Evolutionary conservation across 495 filamentous ascomycete genomes (phyloP), one percentile per base, ranked within the genome.

Genomic region (Xylaria acuta): DNA sequence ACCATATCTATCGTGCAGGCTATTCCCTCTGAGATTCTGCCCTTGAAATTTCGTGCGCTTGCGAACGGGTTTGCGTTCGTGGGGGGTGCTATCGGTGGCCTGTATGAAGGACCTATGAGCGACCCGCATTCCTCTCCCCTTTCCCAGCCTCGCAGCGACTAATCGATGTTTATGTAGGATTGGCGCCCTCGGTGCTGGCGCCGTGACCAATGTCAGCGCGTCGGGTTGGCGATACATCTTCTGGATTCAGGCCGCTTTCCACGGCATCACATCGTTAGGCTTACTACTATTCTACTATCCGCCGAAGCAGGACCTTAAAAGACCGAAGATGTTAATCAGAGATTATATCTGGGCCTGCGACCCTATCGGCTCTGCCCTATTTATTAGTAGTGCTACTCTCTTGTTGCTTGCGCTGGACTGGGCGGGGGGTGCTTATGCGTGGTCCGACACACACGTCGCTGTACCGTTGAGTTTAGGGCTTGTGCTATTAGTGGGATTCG

Each of bases 181-280:
- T 58, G 86, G 83, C 18, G 74, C 79, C 20, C 74, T 88, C 3
- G 83, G 83, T 43, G 85, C 86, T 5, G 86, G 86, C 11, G 86
- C 80, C n/a, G 82, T 88, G 5, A 87, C 86, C 0, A 86, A 87
- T 63, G 70, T 77, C 1, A 79, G 75, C 73, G 58, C 79, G 1
- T 74, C 72, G 0, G 87, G 87, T 25, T 89, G 87, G 87, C 80
- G 87, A 3, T 82, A 83, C 64, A 88, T 88, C 65, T 89, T 88
- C 78, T 89, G 86, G 87, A 87, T 89, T 20, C 87, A 89, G 77
- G 87, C 87, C 0, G 86, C 80, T 2, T 85, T 88, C 72, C 87
- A 88, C 63, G 78, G 78, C 22, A 72, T 80, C 11, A 86, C 84
- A 1, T 77, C 82, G 0, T 27, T 86, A 2, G 86, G 86, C 6